Conservation (phyloP, 1,284 basidiomycete genomes). For the Paramarasmius palmivorus region DNA sequence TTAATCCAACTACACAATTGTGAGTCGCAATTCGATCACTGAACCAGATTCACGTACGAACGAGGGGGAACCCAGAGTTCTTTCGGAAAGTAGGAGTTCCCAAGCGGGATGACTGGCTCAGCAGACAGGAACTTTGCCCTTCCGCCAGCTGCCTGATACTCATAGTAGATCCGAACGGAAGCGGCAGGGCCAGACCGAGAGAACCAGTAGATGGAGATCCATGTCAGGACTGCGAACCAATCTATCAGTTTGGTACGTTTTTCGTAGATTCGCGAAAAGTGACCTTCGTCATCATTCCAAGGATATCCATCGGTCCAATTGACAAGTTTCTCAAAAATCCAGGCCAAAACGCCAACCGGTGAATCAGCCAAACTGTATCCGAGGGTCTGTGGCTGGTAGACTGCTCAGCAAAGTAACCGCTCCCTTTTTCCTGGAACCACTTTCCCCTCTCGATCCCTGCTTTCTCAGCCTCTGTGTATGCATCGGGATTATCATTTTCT, state of each 20-base stretch:
- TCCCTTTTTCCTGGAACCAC: slow-evolving; percentile 23
- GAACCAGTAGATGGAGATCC: slow-evolving; percentile 41
- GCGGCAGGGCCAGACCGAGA: slow-evolving; percentile 38
- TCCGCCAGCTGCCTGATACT: slow-evolving; percentile 17
- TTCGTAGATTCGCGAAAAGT: slow-evolving; percentile 15
- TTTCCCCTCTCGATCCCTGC: slow-evolving; percentile 19
- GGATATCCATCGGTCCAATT: slow-evolving; percentile 43
- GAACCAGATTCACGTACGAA: neutral
- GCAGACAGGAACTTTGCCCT: neutral
- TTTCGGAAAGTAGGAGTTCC: slow-evolving; percentile 32
- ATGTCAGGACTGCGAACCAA: slow-evolving; percentile 32
- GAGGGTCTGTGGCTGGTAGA: slow-evolving; percentile 38
- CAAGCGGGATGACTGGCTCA: slow-evolving; percentile 27
- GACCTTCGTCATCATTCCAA: slow-evolving; percentile 37
- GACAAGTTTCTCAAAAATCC: slow-evolving; percentile 27
- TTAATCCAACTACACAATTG: no score
- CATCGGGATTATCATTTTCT: neutral
- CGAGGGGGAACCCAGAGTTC: slow-evolving; percentile 16
- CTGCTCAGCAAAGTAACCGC: slow-evolving; percentile 30
- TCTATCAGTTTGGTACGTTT: neutral
- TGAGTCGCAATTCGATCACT: no score
- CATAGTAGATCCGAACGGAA: slow-evolving; percentile 40
- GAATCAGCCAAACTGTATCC: slow-evolving; percentile 43
- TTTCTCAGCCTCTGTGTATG: slow-evolving; percentile 22
- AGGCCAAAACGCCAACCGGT: slow-evolving; percentile 41